Percentiles rank a stretch among this genome's conserved stretches.
These are phyloP conservation scores for Crataegus laevigata DNA, from an alignment of 306 rosid species.

Conservation along the genomic window DNA sequence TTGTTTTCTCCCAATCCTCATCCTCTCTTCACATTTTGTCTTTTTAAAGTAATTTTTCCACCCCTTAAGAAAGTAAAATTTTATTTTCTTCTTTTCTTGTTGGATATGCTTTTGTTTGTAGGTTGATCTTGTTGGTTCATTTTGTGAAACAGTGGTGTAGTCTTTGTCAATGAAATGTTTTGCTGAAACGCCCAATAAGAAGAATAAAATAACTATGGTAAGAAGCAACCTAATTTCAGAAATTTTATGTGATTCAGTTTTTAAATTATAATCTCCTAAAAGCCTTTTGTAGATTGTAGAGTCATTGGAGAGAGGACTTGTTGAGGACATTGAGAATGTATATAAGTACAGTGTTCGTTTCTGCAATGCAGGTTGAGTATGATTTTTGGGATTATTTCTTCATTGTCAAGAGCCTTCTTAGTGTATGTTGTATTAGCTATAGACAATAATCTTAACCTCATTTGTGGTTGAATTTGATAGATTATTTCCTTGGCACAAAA, in stretches of 20 bases:
- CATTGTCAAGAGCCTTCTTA: too few relatives aligned
- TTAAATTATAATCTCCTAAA: neutral
- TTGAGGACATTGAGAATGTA: conserved; percentile 94
- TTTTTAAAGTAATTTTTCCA: neutral
- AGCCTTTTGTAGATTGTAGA: conserved; percentile 65
- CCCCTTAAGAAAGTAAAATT: neutral
- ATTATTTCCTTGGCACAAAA: too few relatives aligned
- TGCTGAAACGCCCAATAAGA: conserved; percentile 96
- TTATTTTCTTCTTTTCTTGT: neutral
- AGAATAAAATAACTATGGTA: conserved; percentile 99
- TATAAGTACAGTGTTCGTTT: too few relatives aligned
- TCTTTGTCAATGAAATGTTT: conserved; percentile 98
- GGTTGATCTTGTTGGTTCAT: conserved; percentile 98
- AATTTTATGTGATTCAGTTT: conserved; percentile 1
- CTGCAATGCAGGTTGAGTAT: too few relatives aligned
- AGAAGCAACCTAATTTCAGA: conserved; percentile 18
- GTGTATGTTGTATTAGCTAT: too few relatives aligned
- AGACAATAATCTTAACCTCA: too few relatives aligned
- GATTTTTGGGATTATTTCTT: too few relatives aligned
- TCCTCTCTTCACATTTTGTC: neutral
- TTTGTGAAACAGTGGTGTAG: conserved; percentile 95
- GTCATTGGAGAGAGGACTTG: conserved; percentile 94
- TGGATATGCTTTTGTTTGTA: conserved; percentile 23
- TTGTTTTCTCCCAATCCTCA: neutral
- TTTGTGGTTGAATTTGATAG: too few relatives aligned